Conservation (phyloP, 2,329 filamentous ascomycete genomes). For the Paecilomyces variotii region DNA sequence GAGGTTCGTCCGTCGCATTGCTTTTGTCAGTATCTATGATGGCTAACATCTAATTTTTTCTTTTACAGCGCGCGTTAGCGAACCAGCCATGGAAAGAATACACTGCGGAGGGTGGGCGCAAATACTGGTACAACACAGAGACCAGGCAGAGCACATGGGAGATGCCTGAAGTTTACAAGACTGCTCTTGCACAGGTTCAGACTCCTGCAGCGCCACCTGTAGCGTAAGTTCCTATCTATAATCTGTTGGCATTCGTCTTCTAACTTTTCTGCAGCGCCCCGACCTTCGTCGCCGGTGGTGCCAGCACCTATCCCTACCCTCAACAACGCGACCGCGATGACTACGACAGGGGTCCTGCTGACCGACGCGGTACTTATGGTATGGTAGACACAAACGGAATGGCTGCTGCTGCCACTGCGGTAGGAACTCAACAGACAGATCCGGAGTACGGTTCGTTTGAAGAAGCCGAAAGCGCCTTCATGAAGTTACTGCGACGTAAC, state of each 20-base stretch:
- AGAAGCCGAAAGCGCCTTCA: constrained; percentile 87
- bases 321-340: constrained; percentile 42
- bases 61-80: constrained; percentile 61
- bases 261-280: constrained; percentile 37
- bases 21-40: neutral
- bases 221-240: constrained; percentile 32
- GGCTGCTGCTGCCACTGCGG: constrained; percentile 23
- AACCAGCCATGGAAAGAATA: constrained; percentile 92
- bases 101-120: constrained; percentile 72
- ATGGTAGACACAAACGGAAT: constrained; percentile 34
- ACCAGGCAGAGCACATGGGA: constrained; percentile 92
- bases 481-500: constrained; percentile 77
- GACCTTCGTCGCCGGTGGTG: constrained; percentile 54
- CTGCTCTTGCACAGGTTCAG: constrained; percentile 55
- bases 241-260: constrained; percentile 15
- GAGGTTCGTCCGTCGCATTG: constrained; percentile 51
- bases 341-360: constrained; percentile 37
- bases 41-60: neutral
- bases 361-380: constrained; percentile 42
- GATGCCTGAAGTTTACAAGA: constrained; percentile 77
- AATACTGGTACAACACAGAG: constrained; percentile 94
- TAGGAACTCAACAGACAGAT: constrained; percentile 46
- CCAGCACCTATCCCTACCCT: constrained; percentile 35
- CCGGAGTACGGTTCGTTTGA: constrained; percentile 72
- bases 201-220: constrained; percentile 36